Base-by-base conservation (phyloP, 352 stramenopile species). In the Phytophthora tubulina region DNA sequence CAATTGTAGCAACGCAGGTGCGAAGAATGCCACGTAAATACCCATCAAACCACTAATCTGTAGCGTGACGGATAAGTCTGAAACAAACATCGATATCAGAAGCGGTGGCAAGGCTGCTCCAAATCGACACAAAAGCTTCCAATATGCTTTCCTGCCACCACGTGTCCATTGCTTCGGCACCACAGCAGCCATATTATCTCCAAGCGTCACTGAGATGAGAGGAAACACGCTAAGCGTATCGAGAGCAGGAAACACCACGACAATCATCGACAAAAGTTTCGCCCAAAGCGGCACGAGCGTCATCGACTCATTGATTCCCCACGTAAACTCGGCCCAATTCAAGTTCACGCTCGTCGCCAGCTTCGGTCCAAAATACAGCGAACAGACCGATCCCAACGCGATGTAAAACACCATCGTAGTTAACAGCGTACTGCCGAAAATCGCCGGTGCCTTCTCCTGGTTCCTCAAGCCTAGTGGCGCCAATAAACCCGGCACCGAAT, bases 191-290 rank as follows among this genome's bases (percentile, higher is more conserved):
- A 97, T 90, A 76, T 97, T 97, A 73, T 97, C 91, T 30, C 92
- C 92, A n/a, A 98, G 81, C 15, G 92, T 98, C 46, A 96, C 92
- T 0, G 90, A 95, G 77, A 98, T 97, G 32, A 98, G 72, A n/a
- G 92, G 92, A 64, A 97, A 98, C 32, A 98, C 89, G 54, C 88
- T 96, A 56, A 98, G 72, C 9, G 91, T 97, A 66, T 98, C 92
- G 6, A 97, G 74, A 27, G 92, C 92, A 10, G 92, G 92, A 59
- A 98, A 98, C 6, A 97, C 62, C 30, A 98, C 91, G 30, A 97
- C 91, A 55, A 97, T 83, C 67, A 80, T 88, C 13, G 87, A 94
- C 58, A 93, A 68, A 42, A 83, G 54, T 36, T 85, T 85, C 39
- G 84, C 75, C 81, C 82, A 93, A 54, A 88, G 62, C 10, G 88